Conservation (phyloP, 768 basidiomycete species). For the Suillus ampliporus region DNA sequence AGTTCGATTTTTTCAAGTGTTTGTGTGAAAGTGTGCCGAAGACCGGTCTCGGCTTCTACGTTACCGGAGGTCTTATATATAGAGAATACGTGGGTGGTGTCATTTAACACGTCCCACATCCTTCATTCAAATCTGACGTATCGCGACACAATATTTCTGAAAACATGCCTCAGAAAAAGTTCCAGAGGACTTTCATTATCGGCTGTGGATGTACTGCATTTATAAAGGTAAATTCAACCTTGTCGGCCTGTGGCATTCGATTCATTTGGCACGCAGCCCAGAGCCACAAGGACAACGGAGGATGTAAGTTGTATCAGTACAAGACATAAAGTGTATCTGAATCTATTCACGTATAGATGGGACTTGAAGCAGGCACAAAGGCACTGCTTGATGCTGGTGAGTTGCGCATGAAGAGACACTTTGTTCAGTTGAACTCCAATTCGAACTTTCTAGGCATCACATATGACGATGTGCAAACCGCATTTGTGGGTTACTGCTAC, state of each 20-base stretch:
- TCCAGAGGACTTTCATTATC: constrained; percentile 58
- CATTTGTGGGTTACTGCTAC: constrained; percentile 79
- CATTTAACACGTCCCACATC: background rate
- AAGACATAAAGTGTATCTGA: background rate
- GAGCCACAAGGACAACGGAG: constrained; percentile 67
- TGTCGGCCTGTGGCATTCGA: constrained; percentile 7
- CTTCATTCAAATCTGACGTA: background rate
- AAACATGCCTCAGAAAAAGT: constrained; percentile 14
- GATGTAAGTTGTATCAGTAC: constrained; percentile 52
- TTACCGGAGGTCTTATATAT: constrained; percentile 4
- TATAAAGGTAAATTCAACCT: constrained; percentile 60
- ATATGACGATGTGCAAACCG: constrained; percentile 76
- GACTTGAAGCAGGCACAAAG: constrained; percentile 85
- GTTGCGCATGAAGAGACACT: constrained; percentile 9
- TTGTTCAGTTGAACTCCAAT: background rate
- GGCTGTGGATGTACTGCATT: constrained; percentile 81
- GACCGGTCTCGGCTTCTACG: background rate
- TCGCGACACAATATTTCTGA: background rate
- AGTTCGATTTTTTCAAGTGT: background rate
- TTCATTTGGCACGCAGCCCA: constrained; percentile 52
- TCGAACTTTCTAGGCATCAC: constrained; percentile 63
- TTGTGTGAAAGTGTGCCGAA: background rate
- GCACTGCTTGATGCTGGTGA: constrained; percentile 84
- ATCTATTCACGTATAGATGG: constrained; percentile 60
- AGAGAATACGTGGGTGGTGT: too few species aligned